These are phyloP conservation scores for Ettlia oleoabundans DNA, from an alignment of 139 green algal genomes.

Conservation along the genomic window DNA sequence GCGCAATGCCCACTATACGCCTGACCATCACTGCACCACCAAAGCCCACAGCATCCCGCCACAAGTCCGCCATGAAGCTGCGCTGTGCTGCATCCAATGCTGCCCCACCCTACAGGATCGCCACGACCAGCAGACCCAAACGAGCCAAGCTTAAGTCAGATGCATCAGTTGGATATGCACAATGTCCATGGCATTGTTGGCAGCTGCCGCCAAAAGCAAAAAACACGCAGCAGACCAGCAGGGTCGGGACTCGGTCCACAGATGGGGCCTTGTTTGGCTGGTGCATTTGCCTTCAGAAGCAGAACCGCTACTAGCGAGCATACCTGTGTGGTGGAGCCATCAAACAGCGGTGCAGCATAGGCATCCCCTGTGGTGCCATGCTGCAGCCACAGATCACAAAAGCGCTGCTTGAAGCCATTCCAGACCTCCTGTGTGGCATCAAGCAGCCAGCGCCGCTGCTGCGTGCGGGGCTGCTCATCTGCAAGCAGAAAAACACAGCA, in stretches of 20 bases:
- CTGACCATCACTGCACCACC: conserved; percentile 80
- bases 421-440: conserved; percentile 62
- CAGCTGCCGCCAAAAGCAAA: too few relatives aligned
- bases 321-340: not conserved
- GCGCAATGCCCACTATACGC: conserved; percentile 92
- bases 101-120: conserved; percentile 6
- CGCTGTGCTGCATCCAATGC: conserved; percentile 62
- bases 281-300: too few relatives aligned
- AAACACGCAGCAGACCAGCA: too few relatives aligned
- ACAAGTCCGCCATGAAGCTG: conserved; percentile 81
- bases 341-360: conserved; percentile 56
- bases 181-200: too few relatives aligned
- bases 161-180: too few relatives aligned
- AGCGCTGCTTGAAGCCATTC: conserved; percentile 70
- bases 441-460: conserved; percentile 74
- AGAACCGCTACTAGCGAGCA: not conserved
- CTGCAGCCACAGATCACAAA: conserved; percentile 72
- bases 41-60: conserved; percentile 69
- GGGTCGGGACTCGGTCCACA: too few relatives aligned
- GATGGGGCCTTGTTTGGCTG: too few relatives aligned
- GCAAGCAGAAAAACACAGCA: not conserved
- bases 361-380: conserved; percentile 51
- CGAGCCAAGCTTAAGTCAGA: too few relatives aligned
- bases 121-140: too few relatives aligned
- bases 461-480: conserved; percentile 24